These are phyloP conservation scores for Dendrobium nobile DNA, from an alignment of 106 monocot genomes.

Conservation along the genomic window DNA sequence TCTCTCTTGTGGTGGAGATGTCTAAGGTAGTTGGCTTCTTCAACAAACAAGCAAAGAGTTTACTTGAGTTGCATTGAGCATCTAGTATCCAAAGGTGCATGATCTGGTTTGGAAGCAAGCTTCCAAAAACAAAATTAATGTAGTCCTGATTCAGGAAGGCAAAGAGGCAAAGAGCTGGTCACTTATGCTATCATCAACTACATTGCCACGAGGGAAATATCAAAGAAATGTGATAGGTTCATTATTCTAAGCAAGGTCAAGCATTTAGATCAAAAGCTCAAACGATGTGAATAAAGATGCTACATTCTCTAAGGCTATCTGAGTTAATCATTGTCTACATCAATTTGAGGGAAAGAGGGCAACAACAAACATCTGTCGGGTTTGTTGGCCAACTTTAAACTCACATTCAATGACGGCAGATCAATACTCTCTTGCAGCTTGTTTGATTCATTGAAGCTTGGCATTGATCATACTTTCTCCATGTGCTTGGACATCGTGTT, in stretches of 20 bases:
- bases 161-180: conserved; percentile 66
- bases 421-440: conserved; percentile 51
- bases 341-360: conserved; percentile 34
- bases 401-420: conserved; percentile 51
- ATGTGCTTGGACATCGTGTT: conserved; percentile 90
- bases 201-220: conserved; percentile 72
- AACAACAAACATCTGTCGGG: conserved; percentile 19
- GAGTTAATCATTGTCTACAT: conserved; percentile 80
- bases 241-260: conserved; percentile 82
- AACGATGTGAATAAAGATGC: conserved; percentile 72
- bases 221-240: conserved; percentile 95
- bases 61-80: conserved; percentile 64
- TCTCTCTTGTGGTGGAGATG: conserved; percentile 69
- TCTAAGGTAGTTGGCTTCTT: conserved; percentile 65
- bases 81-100: conserved; percentile 56
- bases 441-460: conserved; percentile 69
- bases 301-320: conserved; percentile 83
- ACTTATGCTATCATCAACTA: conserved; percentile 81
- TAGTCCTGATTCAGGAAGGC: conserved; percentile 47
- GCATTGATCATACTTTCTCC: conserved; percentile 73
- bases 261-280: conserved; percentile 57
- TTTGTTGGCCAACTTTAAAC: conserved; percentile 48
- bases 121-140: conserved; percentile 14
- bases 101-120: conserved; percentile 31
- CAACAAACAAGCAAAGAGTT: conserved; percentile 50